Conservation (phyloP, 1,284 basidiomycete genomes). For the Cutaneotrichosporon curvatum region DNA sequence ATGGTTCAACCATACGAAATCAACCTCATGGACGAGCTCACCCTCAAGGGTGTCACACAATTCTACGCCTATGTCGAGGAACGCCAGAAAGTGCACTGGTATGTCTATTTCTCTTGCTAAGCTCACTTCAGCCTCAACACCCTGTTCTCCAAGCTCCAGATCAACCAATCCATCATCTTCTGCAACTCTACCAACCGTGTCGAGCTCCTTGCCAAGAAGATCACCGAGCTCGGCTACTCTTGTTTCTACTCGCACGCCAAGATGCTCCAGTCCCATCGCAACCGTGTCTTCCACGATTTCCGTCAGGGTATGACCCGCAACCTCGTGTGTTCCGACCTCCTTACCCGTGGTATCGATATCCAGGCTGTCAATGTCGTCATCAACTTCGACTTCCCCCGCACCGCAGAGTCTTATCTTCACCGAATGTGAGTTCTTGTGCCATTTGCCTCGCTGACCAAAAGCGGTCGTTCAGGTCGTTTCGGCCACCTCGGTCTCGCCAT, state of each 20-base stretch:
- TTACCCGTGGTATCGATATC: slow-evolving; percentile 98
- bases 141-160: slow-evolving; percentile 65
- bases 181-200: slow-evolving; percentile 99
- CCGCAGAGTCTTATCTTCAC: slow-evolving; percentile 96
- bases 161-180: slow-evolving; percentile 99
- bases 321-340: slow-evolving; percentile 90
- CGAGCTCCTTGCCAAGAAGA: slow-evolving; percentile 97
- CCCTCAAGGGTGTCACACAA: slow-evolving; percentile 95
- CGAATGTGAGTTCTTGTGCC: slow-evolving; percentile 40
- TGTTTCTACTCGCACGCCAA: slow-evolving; percentile 99
- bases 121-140: slow-evolving; percentile 27
- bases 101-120: background rate
- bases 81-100: slow-evolving; percentile 95
- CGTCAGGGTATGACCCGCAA: slow-evolving; percentile 96
- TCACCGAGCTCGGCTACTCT: slow-evolving; percentile 97
- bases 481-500: slow-evolving; percentile 96
- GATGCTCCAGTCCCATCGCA: slow-evolving; percentile 97
- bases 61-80: slow-evolving; percentile 99
- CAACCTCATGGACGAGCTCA: slow-evolving; percentile 99
- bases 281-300: slow-evolving; percentile 99
- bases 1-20: slow-evolving; percentile 96
- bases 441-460: slow-evolving; percentile 4
- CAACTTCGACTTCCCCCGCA: slow-evolving; percentile 99
- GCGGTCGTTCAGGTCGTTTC: slow-evolving; percentile 94
- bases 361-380: slow-evolving; percentile 99